These are phyloP conservation scores for Lagenidium giganteum DNA, from an alignment of 352 stramenopile species.

Conservation along the genomic window DNA sequence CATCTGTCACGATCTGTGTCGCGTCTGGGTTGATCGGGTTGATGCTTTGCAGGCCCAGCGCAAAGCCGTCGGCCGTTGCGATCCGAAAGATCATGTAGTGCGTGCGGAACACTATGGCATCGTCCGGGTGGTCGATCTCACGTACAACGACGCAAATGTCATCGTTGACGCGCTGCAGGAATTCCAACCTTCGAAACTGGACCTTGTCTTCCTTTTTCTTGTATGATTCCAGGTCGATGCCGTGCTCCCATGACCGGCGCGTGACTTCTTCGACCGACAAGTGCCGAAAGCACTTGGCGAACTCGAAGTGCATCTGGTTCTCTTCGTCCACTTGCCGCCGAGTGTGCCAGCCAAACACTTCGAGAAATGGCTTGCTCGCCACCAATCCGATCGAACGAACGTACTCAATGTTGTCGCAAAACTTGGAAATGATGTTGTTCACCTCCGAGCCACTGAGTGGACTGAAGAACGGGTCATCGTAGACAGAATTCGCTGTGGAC, in stretches of 20 bases:
- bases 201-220: conserved; percentile 4
- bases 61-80: conserved; percentile 28
- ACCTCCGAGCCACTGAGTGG: conserved; percentile 8
- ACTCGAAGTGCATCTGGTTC: conserved; percentile 38
- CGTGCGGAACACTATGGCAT: conserved; percentile 29
- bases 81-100: conserved; percentile 26
- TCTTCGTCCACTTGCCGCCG: conserved; percentile 22
- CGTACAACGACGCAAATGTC: conserved; percentile 25
- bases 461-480: conserved; percentile 18
- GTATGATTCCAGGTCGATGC: conserved; percentile 20
- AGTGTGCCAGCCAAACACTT: conserved; percentile 34
- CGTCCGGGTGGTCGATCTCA: conserved; percentile 24
- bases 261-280: conserved; percentile 16
- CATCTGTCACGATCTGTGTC: conserved; percentile 6
- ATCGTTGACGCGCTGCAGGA: conserved; percentile 24
- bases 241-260: conserved; percentile 21
- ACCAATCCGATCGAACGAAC: too few relatives aligned
- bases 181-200: conserved; percentile 25
- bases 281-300: conserved; percentile 26
- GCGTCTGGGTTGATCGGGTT: conserved; percentile 32
- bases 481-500: too few relatives aligned
- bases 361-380: too few relatives aligned
- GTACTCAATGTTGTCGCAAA: conserved; percentile 15
- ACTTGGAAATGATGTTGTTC: conserved; percentile 9
- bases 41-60: conserved; percentile 52